Conservation (phyloP, 768 basidiomycete genomes). For the Mycena kentingensis region DNA sequence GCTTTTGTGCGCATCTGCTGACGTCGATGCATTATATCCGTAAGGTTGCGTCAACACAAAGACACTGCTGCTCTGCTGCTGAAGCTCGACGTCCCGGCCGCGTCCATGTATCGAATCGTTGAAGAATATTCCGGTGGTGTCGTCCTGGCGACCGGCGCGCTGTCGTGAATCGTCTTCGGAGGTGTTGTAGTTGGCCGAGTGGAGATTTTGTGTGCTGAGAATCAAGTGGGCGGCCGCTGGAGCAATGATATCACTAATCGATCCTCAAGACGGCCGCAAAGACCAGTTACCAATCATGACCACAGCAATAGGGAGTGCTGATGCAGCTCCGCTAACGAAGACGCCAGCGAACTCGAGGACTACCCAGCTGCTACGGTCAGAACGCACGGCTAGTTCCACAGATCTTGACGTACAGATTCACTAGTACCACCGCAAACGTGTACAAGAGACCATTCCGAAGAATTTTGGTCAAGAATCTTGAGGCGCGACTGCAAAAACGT, state of each 20-base stretch:
- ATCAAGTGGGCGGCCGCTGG: slow-evolving; percentile 16
- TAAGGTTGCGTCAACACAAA: no score
- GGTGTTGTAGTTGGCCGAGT: not conserved
- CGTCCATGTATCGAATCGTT: not conserved
- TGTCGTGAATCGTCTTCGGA: not conserved
- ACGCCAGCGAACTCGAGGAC: slow-evolving; percentile 7
- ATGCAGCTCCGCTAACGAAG: slow-evolving; percentile 4
- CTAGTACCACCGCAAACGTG: not conserved
- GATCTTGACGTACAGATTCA: not conserved
- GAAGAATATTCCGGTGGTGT: not conserved
- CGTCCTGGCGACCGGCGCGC: not conserved
- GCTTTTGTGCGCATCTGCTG: no score
- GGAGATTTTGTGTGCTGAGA: slow-evolving; percentile 16
- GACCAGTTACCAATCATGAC: slow-evolving; percentile 7
- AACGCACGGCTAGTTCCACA: not conserved
- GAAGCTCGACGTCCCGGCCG: no score
- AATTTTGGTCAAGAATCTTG: not conserved
- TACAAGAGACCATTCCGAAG: slow-evolving; percentile 1
- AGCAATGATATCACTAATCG: not conserved
- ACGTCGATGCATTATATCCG: no score
- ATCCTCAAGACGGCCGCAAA: not conserved
- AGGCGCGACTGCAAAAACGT: not conserved
- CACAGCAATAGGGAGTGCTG: slow-evolving; percentile 10
- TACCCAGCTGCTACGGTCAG: slow-evolving; percentile 3
- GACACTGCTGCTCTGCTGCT: no score